Evolutionary conservation across 169 alveolate species (phyloP), one percentile per base, ranked within the genome.

Genomic region (Theileria equi): DNA sequence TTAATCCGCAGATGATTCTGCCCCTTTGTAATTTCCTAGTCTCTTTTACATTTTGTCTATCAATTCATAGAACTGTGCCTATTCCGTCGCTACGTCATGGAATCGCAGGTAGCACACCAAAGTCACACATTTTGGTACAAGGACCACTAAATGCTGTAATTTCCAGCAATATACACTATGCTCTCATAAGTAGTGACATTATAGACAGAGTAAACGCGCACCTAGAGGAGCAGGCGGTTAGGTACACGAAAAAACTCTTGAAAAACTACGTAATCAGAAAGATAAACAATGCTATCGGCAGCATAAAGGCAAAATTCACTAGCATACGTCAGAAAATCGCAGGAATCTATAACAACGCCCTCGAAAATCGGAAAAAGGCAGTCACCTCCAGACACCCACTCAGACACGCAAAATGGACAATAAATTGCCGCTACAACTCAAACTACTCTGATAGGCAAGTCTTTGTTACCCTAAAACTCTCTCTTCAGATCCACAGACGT

Each of bases 381-480:
- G 44, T 61, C 38, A 17, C 65, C 8, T 45, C 71, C 17, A 57
- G 55, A 23, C 70, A 66, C 59, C 85, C 85, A 7, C 47, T 76
- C 48, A 53, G 76, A 8, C 79, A 65, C 45, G 65, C 48, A 48
- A 76, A 36, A 36, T 76, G 85, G 85, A 53, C 28, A 43, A 57
- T 76, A 7, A 19, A 11, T 11, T 17, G 53, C 16, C 45, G 53
- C 7, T 38, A 54, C 25, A 32, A 47, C 50, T 31, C 59, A 43
- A 62, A 67, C 43, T 44, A 35, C 17, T 34, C 45, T 13, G 76
- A 62, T 7, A 40, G 52, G 83, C 63, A 73, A 4, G 69, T 23
- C 5, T 28, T 25, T n/a, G 3, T 11, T 4, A 1, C 5, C 23
- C n/a, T 16, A 11, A 10, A 4, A 5, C 31, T 3, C 19, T 0